A percentile compares a stretch with the other conserved stretches of the same genome.
phyloP scores from a whole-genome alignment of 2,329 filamentous ascomycete genomes.

The Botrytis fragariae region DNA sequence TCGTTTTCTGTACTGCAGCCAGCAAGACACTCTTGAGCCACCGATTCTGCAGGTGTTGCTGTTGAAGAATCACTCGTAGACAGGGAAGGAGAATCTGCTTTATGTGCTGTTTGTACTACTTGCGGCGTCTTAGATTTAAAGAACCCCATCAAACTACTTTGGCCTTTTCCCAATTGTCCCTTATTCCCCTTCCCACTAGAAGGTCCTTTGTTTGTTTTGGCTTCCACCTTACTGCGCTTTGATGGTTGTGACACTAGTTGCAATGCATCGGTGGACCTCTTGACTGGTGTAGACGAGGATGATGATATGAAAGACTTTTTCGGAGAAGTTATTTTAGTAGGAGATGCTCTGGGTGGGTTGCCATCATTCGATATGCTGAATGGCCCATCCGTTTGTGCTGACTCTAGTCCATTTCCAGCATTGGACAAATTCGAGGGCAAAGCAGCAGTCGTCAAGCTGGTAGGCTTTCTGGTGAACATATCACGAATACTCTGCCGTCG shows the following conservation, averaged over 20 bases:
- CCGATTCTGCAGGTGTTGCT: neutral
- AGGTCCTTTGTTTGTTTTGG: constrained; percentile 25
- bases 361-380: neutral
- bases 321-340: neutral
- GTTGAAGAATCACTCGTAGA: neutral
- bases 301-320: neutral
- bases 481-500: constrained; percentile 82
- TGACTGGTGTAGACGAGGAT: constrained; percentile 9
- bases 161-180: constrained; percentile 48
- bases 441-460: neutral
- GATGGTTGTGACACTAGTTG: constrained; percentile 30
- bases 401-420: neutral
- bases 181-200: constrained; percentile 35
- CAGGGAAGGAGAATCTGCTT: neutral
- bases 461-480: constrained; percentile 72
- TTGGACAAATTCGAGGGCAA: neutral
- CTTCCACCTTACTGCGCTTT: constrained; percentile 52
- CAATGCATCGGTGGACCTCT: constrained; percentile 24
- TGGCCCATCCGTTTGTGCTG: neutral
- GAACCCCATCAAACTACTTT: constrained; percentile 64
- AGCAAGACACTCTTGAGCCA: neutral
- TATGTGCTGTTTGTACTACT: no score
- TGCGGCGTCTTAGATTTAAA: constrained; percentile 61
- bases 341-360: neutral
- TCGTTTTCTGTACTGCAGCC: neutral